These are phyloP conservation scores for Hura crepitans DNA, from an alignment of 441 rosid species.

Conservation along the genomic window DNA sequence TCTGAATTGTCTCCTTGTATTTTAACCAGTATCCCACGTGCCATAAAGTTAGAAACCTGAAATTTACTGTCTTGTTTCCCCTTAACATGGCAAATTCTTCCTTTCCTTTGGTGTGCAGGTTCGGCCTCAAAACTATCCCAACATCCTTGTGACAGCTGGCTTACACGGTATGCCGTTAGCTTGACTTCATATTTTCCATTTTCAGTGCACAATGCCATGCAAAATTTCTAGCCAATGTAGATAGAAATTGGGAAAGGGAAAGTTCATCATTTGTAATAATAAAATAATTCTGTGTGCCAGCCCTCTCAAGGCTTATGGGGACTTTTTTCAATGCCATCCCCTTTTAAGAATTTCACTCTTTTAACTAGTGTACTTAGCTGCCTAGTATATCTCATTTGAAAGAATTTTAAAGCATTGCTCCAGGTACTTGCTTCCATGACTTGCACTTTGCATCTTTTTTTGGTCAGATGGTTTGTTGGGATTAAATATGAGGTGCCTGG, in stretches of 20 bases:
- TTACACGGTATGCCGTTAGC: conserved; percentile 52
- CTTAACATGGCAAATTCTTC: not conserved
- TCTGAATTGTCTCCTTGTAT: conserved; percentile 12
- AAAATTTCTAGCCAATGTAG: not conserved
- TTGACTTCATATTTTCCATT: not conserved
- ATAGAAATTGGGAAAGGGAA: not conserved
- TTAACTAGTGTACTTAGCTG: not conserved
- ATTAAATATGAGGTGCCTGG: not conserved
- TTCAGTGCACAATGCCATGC: not conserved
- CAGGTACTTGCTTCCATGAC: not conserved
- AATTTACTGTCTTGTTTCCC: not conserved
- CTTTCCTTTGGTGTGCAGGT: conserved; percentile 42
- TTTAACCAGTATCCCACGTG: not conserved
- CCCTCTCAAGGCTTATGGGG: too few species aligned
- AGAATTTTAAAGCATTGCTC: not conserved
- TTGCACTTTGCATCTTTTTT: not conserved
- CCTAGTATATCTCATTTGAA: not conserved
- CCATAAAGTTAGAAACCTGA: not conserved
- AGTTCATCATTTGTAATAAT: not conserved
- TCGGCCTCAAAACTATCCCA: conserved; percentile 64
- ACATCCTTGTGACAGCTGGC: conserved; percentile 79
- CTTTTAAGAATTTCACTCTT: too few species aligned
- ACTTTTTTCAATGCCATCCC: too few species aligned
- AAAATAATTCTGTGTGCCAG: too few species aligned
- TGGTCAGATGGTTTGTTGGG: not conserved